Evolutionary conservation across 2,329 filamentous ascomycete species (phyloP), one percentile per base, ranked within the genome.

Genomic region (Xylariales sp.): DNA sequence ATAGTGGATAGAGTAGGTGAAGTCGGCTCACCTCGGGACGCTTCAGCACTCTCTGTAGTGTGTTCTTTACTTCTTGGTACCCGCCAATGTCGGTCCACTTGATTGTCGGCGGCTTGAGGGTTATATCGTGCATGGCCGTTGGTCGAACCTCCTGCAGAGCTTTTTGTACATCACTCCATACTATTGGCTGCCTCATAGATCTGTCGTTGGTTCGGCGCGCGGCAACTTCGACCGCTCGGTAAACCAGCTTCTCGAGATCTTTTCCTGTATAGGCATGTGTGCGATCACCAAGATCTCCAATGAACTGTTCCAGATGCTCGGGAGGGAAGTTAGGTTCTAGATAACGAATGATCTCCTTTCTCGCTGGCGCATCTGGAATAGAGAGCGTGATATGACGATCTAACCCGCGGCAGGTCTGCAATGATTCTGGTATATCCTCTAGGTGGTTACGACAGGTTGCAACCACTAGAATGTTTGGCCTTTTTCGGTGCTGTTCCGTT

Each of bases 21-120:
- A n/a, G n/a, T n/a, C n/a, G n/a, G n/a, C n/a, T n/a, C n/a, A n/a
- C n/a, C n/a, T n/a, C 2, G 50, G 48, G 14, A n/a, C 44, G 49
- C 20, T 47, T 47, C 21, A 79, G 67, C 50, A 74, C 78, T 34
- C 65, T 65, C 21, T 67, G 67, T 17, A 83, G 66, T 3, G 69
- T 67, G 40, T 66, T 69, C 55, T 94, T 94, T 45, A 95, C 79
- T 28, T 76, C 70, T 30, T 84, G 77, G 45, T 95, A 86, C 1
- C 91, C 91, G 43, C 88, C 90, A 36, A 97, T 91, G 53, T 96
- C 88, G 33, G 75, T 71, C 89, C 89, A 97, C 59, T 75, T 76
- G 19, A 95, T 82, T 12, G 85, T 89, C 0, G 89, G 90, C 7
- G 88, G 90, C 54, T 94, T 87, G 32, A 96, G 72, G 55, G 93